A percentile compares a stretch with the other conserved stretches of the same genome.
phyloP scores from a whole-genome alignment of 805 yeast species.

The Sugiyamaella valdiviana region DNA sequence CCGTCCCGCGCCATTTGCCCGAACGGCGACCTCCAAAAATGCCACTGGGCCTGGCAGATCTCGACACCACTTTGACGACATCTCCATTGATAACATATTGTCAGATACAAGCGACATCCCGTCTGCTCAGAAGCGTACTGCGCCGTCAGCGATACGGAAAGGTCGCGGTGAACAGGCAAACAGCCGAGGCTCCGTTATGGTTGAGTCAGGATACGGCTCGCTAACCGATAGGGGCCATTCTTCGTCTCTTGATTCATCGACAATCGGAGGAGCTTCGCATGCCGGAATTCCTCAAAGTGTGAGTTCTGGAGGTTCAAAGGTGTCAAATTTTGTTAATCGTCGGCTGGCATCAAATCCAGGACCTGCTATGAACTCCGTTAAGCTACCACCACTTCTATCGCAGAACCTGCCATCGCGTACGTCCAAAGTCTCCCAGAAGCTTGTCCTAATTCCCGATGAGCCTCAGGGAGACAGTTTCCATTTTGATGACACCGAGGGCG shows the following conservation, averaged over 20 bases:
- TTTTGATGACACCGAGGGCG: slow-evolving; percentile 22
- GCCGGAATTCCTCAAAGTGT: background rate
- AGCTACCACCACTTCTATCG: slow-evolving; percentile 15
- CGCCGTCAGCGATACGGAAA: slow-evolving; percentile 27
- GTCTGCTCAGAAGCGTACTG: slow-evolving; percentile 54
- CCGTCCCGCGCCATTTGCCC: slow-evolving; percentile 33
- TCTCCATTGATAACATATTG: slow-evolving; percentile 73
- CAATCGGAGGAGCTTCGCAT: background rate
- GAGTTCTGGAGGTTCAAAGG: background rate
- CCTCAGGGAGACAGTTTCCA: slow-evolving; percentile 13
- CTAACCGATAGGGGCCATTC: background rate
- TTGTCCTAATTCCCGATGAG: slow-evolving; percentile 72
- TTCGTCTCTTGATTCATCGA: background rate
- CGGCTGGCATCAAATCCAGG: background rate
- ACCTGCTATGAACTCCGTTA: background rate
- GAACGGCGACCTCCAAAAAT: slow-evolving; percentile 45
- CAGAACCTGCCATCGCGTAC: slow-evolving; percentile 46
- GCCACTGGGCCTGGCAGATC: background rate
- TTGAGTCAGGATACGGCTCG: background rate
- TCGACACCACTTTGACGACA: slow-evolving; percentile 49
- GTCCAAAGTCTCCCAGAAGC: slow-evolving; percentile 76
- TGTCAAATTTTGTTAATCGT: background rate
- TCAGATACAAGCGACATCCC: slow-evolving; percentile 84
- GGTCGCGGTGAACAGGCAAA: background rate
- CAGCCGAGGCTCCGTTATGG: slow-evolving; percentile 1